A percentile compares a stretch with the other conserved stretches of the same genome.
These are phyloP conservation scores for Diacronema lutheri DNA, from an alignment of 78 protist species.

Conservation along the genomic window DNA sequence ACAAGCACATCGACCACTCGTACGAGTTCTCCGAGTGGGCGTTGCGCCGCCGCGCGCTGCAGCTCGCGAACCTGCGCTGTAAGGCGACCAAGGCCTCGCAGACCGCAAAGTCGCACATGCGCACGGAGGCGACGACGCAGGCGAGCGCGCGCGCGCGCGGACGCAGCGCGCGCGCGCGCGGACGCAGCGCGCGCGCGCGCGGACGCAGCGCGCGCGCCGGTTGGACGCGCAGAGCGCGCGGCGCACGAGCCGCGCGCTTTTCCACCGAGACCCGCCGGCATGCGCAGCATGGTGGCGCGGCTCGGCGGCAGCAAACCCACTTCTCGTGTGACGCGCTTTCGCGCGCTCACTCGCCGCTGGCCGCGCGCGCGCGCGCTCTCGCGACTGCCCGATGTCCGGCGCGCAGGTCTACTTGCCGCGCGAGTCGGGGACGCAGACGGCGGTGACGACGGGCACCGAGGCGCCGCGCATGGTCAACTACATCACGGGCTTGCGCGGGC, in stretches of 20 bases:
- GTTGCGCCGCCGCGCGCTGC: constrained; percentile 57
- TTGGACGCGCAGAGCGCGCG: too few relatives aligned
- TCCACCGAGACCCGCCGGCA: too few relatives aligned
- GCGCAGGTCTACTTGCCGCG: constrained; percentile 35
- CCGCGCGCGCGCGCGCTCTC: too few relatives aligned
- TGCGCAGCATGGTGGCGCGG: too few relatives aligned
- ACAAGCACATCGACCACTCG: constrained; percentile 11
- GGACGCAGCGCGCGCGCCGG: too few relatives aligned
- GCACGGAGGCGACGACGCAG: constrained; percentile 50
- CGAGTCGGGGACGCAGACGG: constrained; percentile 28
- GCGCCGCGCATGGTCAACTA: not conserved
- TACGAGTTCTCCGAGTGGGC: constrained; percentile 68
- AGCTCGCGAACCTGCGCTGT: constrained; percentile 42
- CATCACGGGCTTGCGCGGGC: constrained; percentile 4
- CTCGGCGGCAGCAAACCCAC: too few relatives aligned
- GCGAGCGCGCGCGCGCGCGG: not conserved
- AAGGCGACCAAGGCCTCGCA: constrained; percentile 45
- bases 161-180: too few relatives aligned
- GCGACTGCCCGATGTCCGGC: not conserved
- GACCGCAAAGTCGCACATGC: constrained; percentile 12
- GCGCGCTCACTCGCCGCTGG: too few relatives aligned
- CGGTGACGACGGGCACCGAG: not conserved
- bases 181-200: too few relatives aligned
- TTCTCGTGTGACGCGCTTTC: too few relatives aligned
- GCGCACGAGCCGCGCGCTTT: too few relatives aligned